Conservation (phyloP, 2,329 filamentous ascomycete genomes). For the Endothia cerciana region DNA sequence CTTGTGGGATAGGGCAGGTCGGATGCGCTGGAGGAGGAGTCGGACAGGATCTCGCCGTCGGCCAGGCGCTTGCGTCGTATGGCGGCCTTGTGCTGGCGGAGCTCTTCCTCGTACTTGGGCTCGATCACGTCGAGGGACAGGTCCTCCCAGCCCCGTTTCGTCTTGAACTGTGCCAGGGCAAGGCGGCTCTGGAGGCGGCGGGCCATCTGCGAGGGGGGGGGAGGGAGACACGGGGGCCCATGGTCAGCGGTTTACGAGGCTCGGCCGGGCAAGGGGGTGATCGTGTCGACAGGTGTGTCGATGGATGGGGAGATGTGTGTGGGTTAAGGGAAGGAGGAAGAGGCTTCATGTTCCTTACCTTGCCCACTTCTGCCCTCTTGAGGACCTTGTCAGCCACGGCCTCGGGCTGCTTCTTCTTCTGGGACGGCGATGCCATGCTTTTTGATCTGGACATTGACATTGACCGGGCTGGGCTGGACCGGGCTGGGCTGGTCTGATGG, state of each 20-base stretch:
- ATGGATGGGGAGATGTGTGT: constrained; percentile 15
- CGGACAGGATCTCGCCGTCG: constrained; percentile 77
- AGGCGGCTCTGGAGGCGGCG: constrained; percentile 90
- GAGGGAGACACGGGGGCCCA: constrained; percentile 2
- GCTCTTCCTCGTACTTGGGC: constrained; percentile 78
- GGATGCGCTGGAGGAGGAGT: constrained; percentile 84
- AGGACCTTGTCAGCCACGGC: constrained; percentile 70
- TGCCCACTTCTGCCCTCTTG: constrained; percentile 74
- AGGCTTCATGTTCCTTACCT: constrained; percentile 55
- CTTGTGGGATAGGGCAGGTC: constrained; percentile 72
- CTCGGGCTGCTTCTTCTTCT: constrained; percentile 66
- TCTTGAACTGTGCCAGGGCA: constrained; percentile 95
- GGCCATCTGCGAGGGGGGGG: constrained; percentile 70
- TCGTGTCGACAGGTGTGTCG: not conserved
- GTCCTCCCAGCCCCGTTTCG: constrained; percentile 93
- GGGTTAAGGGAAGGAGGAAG: not conserved
- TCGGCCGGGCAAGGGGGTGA: constrained; percentile 12
- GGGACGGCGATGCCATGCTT: constrained; percentile 64
- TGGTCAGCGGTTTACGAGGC: constrained; percentile 26
- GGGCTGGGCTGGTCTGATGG: constrained; percentile 7
- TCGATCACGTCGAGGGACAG: constrained; percentile 85
- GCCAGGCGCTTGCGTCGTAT: constrained; percentile 68
- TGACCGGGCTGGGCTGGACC: too few relatives aligned
- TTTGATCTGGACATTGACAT: constrained; percentile 36
- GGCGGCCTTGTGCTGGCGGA: constrained; percentile 41